Conservation (phyloP, 192 early-diverging fungal genomes). For the Oehlia diaphana region DNA sequence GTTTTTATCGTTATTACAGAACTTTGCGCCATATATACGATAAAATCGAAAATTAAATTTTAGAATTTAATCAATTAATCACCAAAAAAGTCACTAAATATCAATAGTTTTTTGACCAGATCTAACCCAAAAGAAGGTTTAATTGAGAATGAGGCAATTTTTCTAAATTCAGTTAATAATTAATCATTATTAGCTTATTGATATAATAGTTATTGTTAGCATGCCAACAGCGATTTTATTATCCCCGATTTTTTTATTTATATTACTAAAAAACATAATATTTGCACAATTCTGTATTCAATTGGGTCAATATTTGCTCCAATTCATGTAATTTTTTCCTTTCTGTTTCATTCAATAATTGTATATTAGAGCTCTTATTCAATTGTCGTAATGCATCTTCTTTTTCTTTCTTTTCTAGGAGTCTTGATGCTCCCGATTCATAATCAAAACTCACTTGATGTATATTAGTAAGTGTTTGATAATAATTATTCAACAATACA, state of each 20-base stretch:
- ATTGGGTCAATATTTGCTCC: constrained; percentile 1
- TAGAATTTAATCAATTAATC: too few species aligned
- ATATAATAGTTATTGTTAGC: too few species aligned
- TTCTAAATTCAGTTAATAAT: too few species aligned
- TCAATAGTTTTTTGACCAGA: too few species aligned
- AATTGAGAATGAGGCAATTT: too few species aligned
- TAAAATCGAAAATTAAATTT: too few species aligned
- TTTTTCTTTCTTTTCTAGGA: constrained; percentile 15
- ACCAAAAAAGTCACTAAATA: too few species aligned
- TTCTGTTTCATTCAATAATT: constrained; percentile 9
- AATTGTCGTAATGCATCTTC: constrained; percentile 15
- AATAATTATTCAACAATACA: not conserved
- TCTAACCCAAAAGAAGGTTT: too few species aligned
- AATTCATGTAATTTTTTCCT: constrained; percentile 8
- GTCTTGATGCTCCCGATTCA: not conserved
- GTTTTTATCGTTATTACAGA: too few species aligned
- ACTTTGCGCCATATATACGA: constrained; percentile 35
- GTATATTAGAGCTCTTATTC: constrained; percentile 1
- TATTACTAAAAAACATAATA: constrained; percentile 6
- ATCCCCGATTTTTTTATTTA: not conserved
- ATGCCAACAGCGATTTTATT: too few species aligned
- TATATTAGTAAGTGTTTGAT: constrained; percentile 15
- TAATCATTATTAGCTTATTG: too few species aligned
- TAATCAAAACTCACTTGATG: constrained; percentile 17
- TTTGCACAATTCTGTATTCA: constrained; percentile 19